Evolutionary conservation across 352 stramenopile species (phyloP), one percentile per base, ranked within the genome.

Genomic region (Phytopythium helicoides): DNA sequence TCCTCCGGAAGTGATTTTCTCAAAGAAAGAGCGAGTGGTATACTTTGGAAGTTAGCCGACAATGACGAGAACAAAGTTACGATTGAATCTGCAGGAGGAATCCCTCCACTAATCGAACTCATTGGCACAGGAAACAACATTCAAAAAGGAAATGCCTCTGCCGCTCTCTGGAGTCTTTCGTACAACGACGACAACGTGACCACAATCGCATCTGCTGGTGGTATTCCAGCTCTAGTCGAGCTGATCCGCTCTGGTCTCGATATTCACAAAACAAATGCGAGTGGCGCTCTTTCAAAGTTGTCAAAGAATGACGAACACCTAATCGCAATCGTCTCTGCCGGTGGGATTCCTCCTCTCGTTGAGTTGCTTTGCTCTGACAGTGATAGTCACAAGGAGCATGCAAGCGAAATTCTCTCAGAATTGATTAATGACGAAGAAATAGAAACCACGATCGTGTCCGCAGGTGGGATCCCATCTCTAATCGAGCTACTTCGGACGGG

Each of bases 381-480:
- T 11, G 42, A 35, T 11, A 54, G 38, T 3, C 49, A 67, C 35
- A 61, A 67, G 39, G 47, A 64, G 19, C 65, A 59, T 49, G 55
- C 52, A 15, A 49, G 49, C 14, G 54, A 53, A 12, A 44, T 56
- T 10, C 33, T 71, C 3, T 54, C 46, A 2, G 59, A 58, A 35
- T 38, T 71, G 6, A 47, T 58, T 2, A 14, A 38, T 11, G 46
- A 65, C 38, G 50, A 71, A 16, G 19, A 33, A 10, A 33, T 10
- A 5, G 28, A 33, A 33, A 9, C 9, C 5, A 9, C 28, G 28
- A 33, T 33, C 28, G 28, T 9, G 9, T 33, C 28, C 9, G 28
- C 28, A 9, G 28, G 28, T 33, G 28, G 28, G 9, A 33, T 33
- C 9, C 28, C 28, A 9, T 9, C 28, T 33, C 28, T 33, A 5